These are phyloP conservation scores for Entoloma clypeatum DNA, from an alignment of 1,284 basidiomycete species.

Conservation along the genomic window DNA sequence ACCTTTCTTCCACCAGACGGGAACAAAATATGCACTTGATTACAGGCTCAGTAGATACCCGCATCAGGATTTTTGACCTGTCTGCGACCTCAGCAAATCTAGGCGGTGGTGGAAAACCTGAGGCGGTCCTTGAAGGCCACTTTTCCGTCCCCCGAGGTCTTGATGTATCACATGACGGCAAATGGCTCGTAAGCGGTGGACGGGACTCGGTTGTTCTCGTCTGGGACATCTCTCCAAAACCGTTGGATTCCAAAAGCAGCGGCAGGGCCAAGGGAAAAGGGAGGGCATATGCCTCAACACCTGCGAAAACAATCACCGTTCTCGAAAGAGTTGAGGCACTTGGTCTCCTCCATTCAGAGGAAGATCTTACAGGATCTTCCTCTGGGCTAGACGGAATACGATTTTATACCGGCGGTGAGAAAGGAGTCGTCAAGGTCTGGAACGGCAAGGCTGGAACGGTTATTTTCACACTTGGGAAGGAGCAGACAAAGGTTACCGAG, in stretches of 20 bases:
- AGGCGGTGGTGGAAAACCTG: conserved; percentile 61
- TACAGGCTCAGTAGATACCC: conserved; percentile 86
- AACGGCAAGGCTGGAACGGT: conserved; percentile 66
- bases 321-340: conserved; percentile 87
- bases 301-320: conserved; percentile 83
- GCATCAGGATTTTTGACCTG: conserved; percentile 88
- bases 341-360: conserved; percentile 61
- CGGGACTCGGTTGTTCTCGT: conserved; percentile 87
- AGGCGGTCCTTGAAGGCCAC: conserved; percentile 84
- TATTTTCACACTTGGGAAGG: conserved; percentile 59
- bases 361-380: conserved; percentile 42
- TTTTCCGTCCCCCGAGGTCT: conserved; percentile 88
- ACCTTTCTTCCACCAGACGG: conserved; percentile 45
- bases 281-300: conserved; percentile 43
- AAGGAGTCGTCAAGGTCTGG: conserved; percentile 82
- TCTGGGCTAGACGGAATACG: conserved; percentile 42
- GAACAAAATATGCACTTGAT: conserved; percentile 73
- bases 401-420: conserved; percentile 89
- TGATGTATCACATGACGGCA: conserved; percentile 80
- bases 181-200: conserved; percentile 85
- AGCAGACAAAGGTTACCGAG: conserved; percentile 39
- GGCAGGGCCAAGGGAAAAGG: conserved; percentile 54
- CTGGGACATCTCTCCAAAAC: conserved; percentile 69
- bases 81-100: conserved; percentile 42
- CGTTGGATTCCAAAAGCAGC: conserved; percentile 26